phyloP scores from a whole-genome alignment of 2,329 filamentous ascomycete genomes.

The Aspergillus ustus region DNA sequence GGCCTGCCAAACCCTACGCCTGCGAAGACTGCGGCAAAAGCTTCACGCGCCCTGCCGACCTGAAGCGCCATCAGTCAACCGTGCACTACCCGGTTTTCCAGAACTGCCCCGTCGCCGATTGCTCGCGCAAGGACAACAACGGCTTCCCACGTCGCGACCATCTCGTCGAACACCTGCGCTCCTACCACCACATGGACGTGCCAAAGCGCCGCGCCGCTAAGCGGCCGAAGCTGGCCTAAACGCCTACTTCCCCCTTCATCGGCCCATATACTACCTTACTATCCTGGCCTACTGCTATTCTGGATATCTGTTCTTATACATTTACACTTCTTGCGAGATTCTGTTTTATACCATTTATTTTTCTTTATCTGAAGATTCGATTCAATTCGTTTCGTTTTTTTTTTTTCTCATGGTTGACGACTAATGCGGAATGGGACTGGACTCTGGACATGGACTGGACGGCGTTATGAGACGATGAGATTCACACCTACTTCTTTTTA shows the following conservation, averaged over 20 bases:
- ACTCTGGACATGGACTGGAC: constrained; percentile 6
- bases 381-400: not conserved
- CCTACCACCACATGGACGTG: constrained; percentile 57
- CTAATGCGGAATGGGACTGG: constrained; percentile 14
- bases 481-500: not conserved
- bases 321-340: not conserved
- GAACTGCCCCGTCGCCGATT: constrained; percentile 51
- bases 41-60: constrained; percentile 54
- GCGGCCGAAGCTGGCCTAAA: constrained; percentile 28
- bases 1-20: constrained; percentile 36
- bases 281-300: not conserved
- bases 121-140: constrained; percentile 50
- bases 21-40: constrained; percentile 42
- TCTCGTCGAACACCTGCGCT: constrained; percentile 60
- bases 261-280: not conserved
- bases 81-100: constrained; percentile 50
- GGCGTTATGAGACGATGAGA: constrained; percentile 19
- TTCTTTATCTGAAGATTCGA: not conserved
- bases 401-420: constrained; percentile 16
- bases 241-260: constrained; percentile 18
- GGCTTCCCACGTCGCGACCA: constrained; percentile 64
- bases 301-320: not conserved
- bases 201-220: constrained; percentile 44
- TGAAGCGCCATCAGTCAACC: constrained; percentile 54
- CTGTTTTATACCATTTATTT: constrained; percentile 18